These are phyloP conservation scores for Meyerozyma smithsonii DNA, from an alignment of 1,139 yeast species.

Conservation along the genomic window DNA sequence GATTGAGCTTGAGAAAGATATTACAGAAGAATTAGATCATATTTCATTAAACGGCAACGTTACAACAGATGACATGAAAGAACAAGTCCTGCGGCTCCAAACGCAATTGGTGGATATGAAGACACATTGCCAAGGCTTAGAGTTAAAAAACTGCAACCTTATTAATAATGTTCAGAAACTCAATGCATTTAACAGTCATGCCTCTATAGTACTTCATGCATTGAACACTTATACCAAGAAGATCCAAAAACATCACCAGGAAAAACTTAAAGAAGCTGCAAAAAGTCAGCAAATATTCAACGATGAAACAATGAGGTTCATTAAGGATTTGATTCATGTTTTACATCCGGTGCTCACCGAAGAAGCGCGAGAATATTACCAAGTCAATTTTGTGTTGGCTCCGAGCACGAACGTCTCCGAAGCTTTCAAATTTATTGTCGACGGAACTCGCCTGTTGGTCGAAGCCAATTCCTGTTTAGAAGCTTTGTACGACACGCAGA, in stretches of 20 bases:
- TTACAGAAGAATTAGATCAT: not conserved
- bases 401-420: not conserved
- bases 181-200: not conserved
- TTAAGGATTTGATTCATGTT: not conserved
- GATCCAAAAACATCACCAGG: not conserved
- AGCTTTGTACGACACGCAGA: not conserved
- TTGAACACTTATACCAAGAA: not conserved
- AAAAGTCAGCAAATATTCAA: not conserved
- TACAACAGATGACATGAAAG: not conserved
- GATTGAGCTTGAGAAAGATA: not conserved
- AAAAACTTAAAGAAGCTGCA: not conserved
- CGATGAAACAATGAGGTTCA: not conserved
- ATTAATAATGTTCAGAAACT: not conserved
- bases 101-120: not conserved
- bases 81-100: not conserved
- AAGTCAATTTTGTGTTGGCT: not conserved
- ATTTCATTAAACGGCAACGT: not conserved
- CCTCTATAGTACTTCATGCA: not conserved
- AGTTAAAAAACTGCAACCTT: not conserved
- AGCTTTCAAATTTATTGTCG: not conserved
- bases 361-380: not conserved
- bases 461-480: not conserved
- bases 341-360: not conserved
- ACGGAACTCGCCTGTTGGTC: not conserved
- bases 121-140: not conserved